Percentiles rank a stretch among this genome's conserved stretches.
These are phyloP conservation scores for Solanum appendiculatum DNA, from an alignment of 257 asterid genomes.

Conservation along the genomic window DNA sequence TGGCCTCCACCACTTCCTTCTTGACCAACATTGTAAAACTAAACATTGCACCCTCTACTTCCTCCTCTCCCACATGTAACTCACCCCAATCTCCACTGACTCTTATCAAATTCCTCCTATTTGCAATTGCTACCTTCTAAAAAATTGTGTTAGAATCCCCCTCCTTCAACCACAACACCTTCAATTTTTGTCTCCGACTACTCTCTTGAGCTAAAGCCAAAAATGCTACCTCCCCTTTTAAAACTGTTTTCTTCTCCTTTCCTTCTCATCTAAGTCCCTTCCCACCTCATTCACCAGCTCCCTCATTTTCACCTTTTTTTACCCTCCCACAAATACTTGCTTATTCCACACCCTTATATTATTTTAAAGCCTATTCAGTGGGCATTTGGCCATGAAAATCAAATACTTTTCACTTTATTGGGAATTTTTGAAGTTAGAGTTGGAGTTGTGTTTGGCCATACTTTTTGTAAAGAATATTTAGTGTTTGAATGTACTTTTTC, in stretches of 20 bases:
- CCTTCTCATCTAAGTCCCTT: background rate
- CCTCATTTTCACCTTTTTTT: background rate
- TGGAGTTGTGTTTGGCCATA: background rate
- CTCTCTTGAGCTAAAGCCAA: background rate
- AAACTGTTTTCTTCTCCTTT: background rate
- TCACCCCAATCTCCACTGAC: background rate
- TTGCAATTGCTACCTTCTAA: background rate
- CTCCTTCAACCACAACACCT: background rate
- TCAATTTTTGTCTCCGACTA: background rate
- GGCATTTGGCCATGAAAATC: background rate
- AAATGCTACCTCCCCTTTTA: background rate
- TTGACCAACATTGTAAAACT: background rate
- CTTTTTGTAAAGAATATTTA: background rate
- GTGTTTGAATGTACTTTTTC: background rate
- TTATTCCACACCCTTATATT: background rate
- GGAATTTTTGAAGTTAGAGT: background rate
- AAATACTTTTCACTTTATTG: background rate
- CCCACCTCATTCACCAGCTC: background rate
- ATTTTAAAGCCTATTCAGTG: background rate
- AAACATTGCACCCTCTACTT: background rate
- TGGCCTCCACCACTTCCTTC: background rate
- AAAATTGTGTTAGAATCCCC: background rate
- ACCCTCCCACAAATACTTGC: background rate
- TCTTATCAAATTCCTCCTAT: background rate
- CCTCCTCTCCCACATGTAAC: background rate